Percentiles rank a stretch among this genome's conserved stretches.
Evolutionary conservation across 2,329 filamentous ascomycete species (phyloP).

Genomic region (Periconia sp.): DNA sequence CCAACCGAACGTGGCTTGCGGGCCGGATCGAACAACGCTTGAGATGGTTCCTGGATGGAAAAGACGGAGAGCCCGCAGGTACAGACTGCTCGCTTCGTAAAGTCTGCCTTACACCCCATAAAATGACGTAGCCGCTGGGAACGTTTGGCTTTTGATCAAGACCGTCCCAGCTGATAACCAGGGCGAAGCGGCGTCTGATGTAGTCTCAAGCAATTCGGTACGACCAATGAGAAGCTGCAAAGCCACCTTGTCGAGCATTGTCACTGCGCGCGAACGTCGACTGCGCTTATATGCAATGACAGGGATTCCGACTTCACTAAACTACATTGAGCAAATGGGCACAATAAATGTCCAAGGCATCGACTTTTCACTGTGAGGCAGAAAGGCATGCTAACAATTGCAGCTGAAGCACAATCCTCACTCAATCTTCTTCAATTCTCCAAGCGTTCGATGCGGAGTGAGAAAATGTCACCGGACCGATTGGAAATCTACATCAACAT

Average conservation of each 20-base stretch:
- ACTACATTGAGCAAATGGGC: conserved; percentile 21
- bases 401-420: conserved; percentile 12
- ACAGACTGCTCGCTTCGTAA: background rate
- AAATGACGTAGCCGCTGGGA: conserved; percentile 5
- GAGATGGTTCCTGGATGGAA: background rate
- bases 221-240: conserved; percentile 5
- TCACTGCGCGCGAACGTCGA: conserved; percentile 7
- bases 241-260: background rate
- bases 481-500: too few species aligned
- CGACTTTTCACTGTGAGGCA: conserved; percentile 13
- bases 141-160: conserved; percentile 1
- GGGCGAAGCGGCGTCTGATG: conserved; percentile 9
- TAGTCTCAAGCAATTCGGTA: conserved; percentile 3
- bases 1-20: background rate
- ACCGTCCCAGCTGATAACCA: conserved; percentile 15
- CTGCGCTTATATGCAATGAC: conserved; percentile 22
- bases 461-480: too few species aligned
- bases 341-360: conserved; percentile 9
- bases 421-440: background rate
- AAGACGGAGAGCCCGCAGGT: conserved; percentile 4
- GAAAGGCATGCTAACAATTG: conserved; percentile 4
- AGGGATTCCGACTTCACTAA: conserved; percentile 18
- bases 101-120: conserved; percentile 7
- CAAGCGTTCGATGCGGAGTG: background rate
- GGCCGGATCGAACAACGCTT: background rate